Base-by-base conservation (phyloP, 1,139 yeast genomes). In the Blastobotrys persicus region DNA sequence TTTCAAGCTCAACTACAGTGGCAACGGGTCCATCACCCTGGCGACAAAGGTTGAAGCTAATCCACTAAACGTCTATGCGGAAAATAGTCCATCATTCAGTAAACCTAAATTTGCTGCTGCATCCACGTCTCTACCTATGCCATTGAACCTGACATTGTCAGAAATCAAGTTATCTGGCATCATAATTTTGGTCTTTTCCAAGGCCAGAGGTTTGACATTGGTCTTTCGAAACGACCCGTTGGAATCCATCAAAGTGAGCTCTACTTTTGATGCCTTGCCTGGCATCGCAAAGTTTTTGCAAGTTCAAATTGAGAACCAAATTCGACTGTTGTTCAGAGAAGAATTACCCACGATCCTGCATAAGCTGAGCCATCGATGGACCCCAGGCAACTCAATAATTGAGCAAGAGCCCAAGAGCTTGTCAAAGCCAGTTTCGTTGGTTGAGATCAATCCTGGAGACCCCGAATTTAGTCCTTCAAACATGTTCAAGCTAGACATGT, bases 201-300 rank as follows among this genome's bases (percentile, higher is more conserved):
- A 85, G 60, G 77, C 87, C 3, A 87, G 87, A 62, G 96, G 96
- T 0, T 75, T 88, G 47, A 88, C 96, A 0, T 71, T 88, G 40
- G 96, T 88, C 31, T 88, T 88, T 68, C 77, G 92, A 58, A 88
- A 88, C 66, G 96, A 88, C 66, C 96, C 96, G 0, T 73, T 88
- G 52, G 95, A 87, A 57, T 79, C 84, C 26, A 87, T 88, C 54
- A 82, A 82, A 56, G 95, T 88, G 7, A 80, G 83, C 51, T 85
- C 95, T 6, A 85, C 95, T 12, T 88, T 88, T 68, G 96, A 88
- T 66, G 81, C 85, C 39, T 85, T 88, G 38, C 88, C 86, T 49
- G 91, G 88, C 1, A 80, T 88, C 61, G 94, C 95, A 14, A 78
- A 81, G 53, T 86, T 87, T 58, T 69, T 88, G 50, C 96, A 88